Base-by-base conservation (phyloP, 257 asterid species). In the Mentha longifolia region DNA sequence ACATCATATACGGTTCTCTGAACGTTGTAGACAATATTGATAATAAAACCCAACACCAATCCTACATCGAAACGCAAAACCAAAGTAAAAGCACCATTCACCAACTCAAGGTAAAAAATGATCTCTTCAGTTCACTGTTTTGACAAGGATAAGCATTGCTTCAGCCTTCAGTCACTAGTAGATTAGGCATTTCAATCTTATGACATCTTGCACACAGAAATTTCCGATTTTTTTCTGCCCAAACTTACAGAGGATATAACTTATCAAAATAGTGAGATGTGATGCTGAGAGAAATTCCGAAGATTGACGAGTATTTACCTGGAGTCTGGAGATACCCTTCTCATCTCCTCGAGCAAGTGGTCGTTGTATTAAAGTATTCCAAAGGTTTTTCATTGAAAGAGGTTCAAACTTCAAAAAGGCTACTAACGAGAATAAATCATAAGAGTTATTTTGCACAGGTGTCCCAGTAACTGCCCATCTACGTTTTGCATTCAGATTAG, bases 401-500 rank as follows among this genome's bases (percentile, higher is more conserved):
- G 98, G 98, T 77, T 92, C 96, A 63, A 92, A 81, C 79, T 80
- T 85, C 81, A 92, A 72, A 79, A 92, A 92, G 5, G 91, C 80
- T 80, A 92, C 80, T 65, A 92, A 76, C 9, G 98, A 85, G 72
- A 81, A 89, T 81, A 92, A 75, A 84, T 92, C 98, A 22, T 71
- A 84, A 13, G 92, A 86, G 79, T 71, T 75, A 66, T 89, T 89
- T 62, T 90, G 97, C 65, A 90, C 78, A 5, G 98, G 98, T 33
- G 98, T 89, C 70, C 96, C 98, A 4, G 90, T 86, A 49, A 92
- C 87, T 54, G 92, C 88, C 96, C 97, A 92, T 70, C 97, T 85
- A 72, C 96, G 84, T 77, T 77, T 86, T 1, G 92, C 82, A 7
- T 79, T 90, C 79, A 92, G 75, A 43, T 82, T 81, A 65, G 85